phyloP scores from a whole-genome alignment of 1,284 basidiomycete genomes.

The Tilletia indica region DNA sequence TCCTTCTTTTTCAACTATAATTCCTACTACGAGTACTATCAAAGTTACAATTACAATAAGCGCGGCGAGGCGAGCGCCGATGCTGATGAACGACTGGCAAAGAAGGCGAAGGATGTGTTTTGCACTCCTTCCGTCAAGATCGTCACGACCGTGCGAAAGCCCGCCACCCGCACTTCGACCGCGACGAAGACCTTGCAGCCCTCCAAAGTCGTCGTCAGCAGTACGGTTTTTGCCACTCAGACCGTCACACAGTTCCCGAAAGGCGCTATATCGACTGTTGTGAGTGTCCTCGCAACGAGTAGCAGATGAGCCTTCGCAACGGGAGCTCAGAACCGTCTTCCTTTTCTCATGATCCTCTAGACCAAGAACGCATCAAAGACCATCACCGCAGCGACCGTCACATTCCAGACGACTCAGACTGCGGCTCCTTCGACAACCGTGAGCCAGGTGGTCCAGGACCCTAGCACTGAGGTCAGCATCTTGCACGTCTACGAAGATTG shows the following conservation, averaged over 20 bases:
- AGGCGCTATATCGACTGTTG: neutral
- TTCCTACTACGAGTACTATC: no score
- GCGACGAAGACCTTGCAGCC: neutral
- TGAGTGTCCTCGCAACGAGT: neutral
- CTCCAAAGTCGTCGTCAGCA: neutral
- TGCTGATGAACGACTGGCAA: neutral
- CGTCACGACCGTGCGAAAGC: neutral
- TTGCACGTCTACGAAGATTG: neutral
- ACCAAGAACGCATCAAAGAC: neutral
- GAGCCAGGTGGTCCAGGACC: neutral
- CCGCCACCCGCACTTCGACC: neutral
- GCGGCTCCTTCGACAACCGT: neutral
- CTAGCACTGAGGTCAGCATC: neutral
- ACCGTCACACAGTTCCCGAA: neutral
- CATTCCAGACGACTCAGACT: neutral
- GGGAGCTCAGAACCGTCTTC: no score
- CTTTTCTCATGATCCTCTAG: neutral
- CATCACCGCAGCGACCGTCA: neutral
- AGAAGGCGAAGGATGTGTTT: neutral
- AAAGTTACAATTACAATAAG: no score
- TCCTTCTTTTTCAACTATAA: no score
- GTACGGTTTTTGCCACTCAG: neutral
- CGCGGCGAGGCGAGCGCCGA: neutral
- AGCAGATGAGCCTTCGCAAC: no score
- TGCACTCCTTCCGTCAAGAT: neutral